Evolutionary conservation across 2,329 filamentous ascomycete species (phyloP), one percentile per base, ranked within the genome.

Genomic region (Alternaria longipes): DNA sequence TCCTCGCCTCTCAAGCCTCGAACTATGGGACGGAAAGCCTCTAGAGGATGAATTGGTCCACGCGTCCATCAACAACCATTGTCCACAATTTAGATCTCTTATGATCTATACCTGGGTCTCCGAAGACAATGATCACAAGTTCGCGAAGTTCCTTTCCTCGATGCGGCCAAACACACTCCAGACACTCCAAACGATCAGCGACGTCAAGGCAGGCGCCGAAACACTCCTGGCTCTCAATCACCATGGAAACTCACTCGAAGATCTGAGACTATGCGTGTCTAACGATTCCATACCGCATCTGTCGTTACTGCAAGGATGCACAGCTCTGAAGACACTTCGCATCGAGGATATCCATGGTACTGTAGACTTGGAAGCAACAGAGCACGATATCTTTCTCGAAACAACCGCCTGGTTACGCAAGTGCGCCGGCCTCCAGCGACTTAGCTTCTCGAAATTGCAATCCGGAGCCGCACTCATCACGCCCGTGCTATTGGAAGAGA

Each of bases 31-130:
- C 63, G 89, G 89, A 3, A 84, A 83, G 40, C 83, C 86, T 9
- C 81, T 93, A 1, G 84, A 83, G 41, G 80, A 85, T 52, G 82
- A 85, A 56, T 82, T 84, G 2, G 84, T 84, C 0, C 77, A 85
- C 32, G 78, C 79, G 12, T 82, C 86, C 3, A 85, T 92, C 49
- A 80, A 83, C 24, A 73, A 83, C 24, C 80, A 85, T 66, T 92
- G 90, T 66, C 86, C 86, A 2, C 79, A 84, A 8, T 90, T 93
- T 67, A 82, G 83, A 44, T 83, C 85, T 40, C 76, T 93, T 22
- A 85, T 82, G 26, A 86, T 90, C 56, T 89, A 84, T 63, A 81
- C 74, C 42, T 86, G 83, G 83, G 79, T 69, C 53, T 78, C 79
- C 26, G 70, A 76, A 0, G 81, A 84, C n/a, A 82, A 84, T 7